Conservation (phyloP, 2,329 filamentous ascomycete genomes). For the Hypoxylon sp. region DNA sequence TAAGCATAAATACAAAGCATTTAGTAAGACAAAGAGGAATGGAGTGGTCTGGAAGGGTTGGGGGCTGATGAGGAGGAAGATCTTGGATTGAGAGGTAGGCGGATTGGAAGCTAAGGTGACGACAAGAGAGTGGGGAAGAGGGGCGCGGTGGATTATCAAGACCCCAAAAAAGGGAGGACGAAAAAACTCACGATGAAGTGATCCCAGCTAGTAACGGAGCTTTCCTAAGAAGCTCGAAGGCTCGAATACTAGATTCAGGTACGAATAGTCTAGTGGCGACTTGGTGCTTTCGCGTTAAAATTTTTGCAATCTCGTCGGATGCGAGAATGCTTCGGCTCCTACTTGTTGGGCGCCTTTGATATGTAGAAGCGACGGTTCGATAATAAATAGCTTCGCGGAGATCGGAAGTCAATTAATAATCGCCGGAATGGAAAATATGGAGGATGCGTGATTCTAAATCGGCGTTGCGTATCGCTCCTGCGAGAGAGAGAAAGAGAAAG, state of each 20-base stretch:
- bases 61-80: conserved; percentile 20
- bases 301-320: conserved; percentile 33
- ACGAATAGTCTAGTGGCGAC: conserved; percentile 37
- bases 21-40: conserved; percentile 9
- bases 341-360: conserved; percentile 41
- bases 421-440: conserved; percentile 11
- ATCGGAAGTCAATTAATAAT: conserved; percentile 24
- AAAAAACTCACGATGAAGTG: conserved; percentile 52
- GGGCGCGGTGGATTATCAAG: conserved; percentile 42
- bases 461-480: conserved; percentile 23
- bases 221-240: conserved; percentile 37
- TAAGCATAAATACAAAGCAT: conserved; percentile 27
- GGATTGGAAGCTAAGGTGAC: conserved; percentile 35
- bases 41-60: background rate
- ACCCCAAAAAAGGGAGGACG: conserved; percentile 33
- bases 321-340: conserved; percentile 45
- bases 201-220: conserved; percentile 49
- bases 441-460: conserved; percentile 32
- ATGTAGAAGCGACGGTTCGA: conserved; percentile 30
- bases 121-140: conserved; percentile 46
- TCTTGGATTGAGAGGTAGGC: conserved; percentile 26
- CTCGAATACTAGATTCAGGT: conserved; percentile 34
- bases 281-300: conserved; percentile 29
- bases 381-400: conserved; percentile 34
- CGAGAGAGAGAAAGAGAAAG: conserved; percentile 5